Percentiles rank a stretch among this genome's conserved stretches.
phyloP scores from a whole-genome alignment of 2,329 filamentous ascomycete species.

The Tolypocladium album region DNA sequence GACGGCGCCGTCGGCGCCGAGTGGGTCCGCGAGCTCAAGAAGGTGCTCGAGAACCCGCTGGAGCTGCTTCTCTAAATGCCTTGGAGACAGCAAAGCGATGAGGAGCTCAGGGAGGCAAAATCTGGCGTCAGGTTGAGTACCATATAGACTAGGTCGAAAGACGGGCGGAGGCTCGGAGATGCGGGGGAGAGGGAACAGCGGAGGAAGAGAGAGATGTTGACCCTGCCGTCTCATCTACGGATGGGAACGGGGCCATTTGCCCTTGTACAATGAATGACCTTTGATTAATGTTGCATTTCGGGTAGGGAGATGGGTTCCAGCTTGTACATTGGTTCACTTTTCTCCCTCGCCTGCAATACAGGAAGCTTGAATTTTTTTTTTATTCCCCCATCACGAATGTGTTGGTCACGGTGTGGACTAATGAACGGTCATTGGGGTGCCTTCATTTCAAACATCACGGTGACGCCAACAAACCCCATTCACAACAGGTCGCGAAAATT shows the following conservation, averaged over 20 bases:
- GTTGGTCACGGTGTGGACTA: not conserved
- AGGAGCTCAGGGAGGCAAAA: not conserved
- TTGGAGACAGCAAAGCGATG: not conserved
- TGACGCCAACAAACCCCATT: not conserved
- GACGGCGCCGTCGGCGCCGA: constrained; percentile 94
- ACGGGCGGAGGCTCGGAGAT: not conserved
- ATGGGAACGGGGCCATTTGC: constrained; percentile 18
- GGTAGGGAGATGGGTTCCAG: constrained; percentile 14
- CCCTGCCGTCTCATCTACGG: constrained; percentile 4
- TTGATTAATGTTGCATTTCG: constrained; percentile 28
- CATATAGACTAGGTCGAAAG: constrained; percentile 6
- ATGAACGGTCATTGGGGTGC: not conserved
- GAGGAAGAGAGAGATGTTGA: not conserved
- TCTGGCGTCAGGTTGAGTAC: constrained; percentile 6
- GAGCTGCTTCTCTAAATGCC: constrained; percentile 71
- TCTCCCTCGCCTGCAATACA: constrained; percentile 9
- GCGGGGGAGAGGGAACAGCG: not conserved
- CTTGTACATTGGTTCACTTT: constrained; percentile 17
- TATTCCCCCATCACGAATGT: not conserved
- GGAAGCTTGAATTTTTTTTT: constrained; percentile 4
- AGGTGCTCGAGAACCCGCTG: constrained; percentile 92
- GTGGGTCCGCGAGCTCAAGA: constrained; percentile 96
- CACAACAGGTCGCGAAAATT: not conserved
- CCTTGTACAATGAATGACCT: constrained; percentile 33
- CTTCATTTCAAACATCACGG: not conserved